phyloP scores from a whole-genome alignment of 2,329 filamentous ascomycete species.

The Cercospora brassicicola region DNA sequence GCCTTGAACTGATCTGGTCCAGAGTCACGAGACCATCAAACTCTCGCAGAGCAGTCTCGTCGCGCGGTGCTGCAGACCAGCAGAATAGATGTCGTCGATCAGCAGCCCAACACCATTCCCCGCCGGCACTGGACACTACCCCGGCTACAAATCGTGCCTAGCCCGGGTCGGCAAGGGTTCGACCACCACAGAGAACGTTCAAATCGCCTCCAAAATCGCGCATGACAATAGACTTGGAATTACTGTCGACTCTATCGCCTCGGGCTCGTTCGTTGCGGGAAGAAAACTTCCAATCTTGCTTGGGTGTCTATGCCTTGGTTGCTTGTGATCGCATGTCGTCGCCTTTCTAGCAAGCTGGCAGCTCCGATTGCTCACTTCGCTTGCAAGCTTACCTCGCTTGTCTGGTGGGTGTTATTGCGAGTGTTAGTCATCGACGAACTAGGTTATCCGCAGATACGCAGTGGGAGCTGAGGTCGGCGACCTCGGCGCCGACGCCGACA shows the following conservation, averaged over 20 bases:
- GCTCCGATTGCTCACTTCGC: background rate
- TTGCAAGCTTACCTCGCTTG: background rate
- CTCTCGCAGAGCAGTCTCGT: background rate
- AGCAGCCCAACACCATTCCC: background rate
- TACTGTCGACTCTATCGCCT: background rate
- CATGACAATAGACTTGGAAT: background rate
- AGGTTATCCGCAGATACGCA: background rate
- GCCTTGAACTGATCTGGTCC: background rate
- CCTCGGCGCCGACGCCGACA: background rate
- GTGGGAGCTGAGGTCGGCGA: background rate
- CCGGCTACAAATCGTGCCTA: background rate
- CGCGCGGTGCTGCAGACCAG: background rate
- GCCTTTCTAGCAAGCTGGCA: background rate
- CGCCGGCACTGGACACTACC: background rate
- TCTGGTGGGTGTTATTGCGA: background rate
- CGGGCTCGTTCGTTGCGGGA: background rate
- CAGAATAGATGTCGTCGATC: background rate
- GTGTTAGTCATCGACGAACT: background rate
- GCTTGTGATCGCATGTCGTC: background rate
- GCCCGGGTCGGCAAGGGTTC: too few relatives aligned
- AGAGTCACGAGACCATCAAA: background rate
- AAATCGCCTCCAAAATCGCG: background rate
- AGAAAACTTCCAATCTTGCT: background rate
- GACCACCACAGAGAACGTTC: background rate
- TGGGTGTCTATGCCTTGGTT: background rate